These are phyloP conservation scores for Canavalia ensiformis DNA, from an alignment of 306 rosid species.

Conservation along the genomic window DNA sequence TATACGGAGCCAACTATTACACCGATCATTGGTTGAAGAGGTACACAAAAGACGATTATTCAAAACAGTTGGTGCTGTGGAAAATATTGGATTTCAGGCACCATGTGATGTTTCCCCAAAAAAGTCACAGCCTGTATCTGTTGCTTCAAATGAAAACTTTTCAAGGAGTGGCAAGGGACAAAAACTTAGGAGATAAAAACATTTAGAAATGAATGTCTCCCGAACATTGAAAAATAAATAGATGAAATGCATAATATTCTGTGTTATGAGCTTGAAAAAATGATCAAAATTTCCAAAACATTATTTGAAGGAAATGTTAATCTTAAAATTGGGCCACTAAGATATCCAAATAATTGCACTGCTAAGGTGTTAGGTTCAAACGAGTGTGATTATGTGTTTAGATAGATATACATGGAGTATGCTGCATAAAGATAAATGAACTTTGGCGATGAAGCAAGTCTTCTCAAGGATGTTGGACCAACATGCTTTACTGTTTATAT, in stretches of 20 bases:
- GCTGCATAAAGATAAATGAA: conserved; percentile 33
- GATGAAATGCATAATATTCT: conserved; percentile 7
- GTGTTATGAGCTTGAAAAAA: conserved; percentile 1
- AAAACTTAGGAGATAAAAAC: conserved; percentile 32
- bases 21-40: conserved; percentile 85
- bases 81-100: conserved; percentile 82
- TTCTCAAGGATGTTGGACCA: conserved; percentile 35
- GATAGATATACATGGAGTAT: conserved; percentile 31
- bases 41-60: conserved; percentile 71
- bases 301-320: conserved; percentile 21
- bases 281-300: conserved; percentile 24
- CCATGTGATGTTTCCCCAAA: conserved; percentile 66
- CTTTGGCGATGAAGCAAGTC: not conserved
- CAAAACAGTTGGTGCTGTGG: conserved; percentile 85
- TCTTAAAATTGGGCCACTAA: conserved; percentile 5
- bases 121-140: conserved; percentile 35
- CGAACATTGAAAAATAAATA: conserved; percentile 12
- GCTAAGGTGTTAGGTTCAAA: not conserved
- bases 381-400: conserved; percentile 45
- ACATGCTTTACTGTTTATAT: not conserved
- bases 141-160: conserved; percentile 14
- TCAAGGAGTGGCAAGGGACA: conserved; percentile 50
- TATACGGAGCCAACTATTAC: conserved; percentile 76
- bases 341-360: conserved; percentile 1
- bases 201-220: conserved; percentile 38